Conservation (phyloP, 441 rosid genomes). For the Pelargonium cotyledonis region DNA sequence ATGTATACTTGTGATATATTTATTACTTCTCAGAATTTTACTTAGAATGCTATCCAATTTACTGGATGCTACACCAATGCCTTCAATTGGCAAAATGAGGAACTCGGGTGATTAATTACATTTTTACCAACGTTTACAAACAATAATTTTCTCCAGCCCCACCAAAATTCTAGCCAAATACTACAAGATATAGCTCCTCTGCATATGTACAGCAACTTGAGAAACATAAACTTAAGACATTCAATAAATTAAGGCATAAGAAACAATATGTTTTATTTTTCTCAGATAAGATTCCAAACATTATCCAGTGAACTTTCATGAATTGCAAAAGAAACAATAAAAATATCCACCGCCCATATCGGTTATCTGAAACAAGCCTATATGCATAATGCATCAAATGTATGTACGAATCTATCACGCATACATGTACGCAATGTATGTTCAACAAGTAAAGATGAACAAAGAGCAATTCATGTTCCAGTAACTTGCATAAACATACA, state of each 20-base stretch:
- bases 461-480: not conserved
- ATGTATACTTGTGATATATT: not conserved
- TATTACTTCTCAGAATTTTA: not conserved
- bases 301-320: too few relatives aligned
- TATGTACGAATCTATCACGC: not conserved
- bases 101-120: conserved; percentile 1
- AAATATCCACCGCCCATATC: not conserved
- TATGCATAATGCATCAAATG: not conserved
- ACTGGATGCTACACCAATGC: too few relatives aligned
- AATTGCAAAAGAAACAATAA: not conserved
- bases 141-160: not conserved
- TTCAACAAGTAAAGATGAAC: not conserved
- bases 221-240: not conserved
- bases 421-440: not conserved
- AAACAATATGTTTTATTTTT: not conserved
- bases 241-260: conserved; percentile 1
- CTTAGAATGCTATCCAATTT: not conserved
- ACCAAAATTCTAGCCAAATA: not conserved
- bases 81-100: not conserved
- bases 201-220: not conserved
- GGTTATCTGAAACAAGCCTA: not conserved
- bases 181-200: not conserved
- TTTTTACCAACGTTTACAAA: not conserved
- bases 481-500: not conserved
- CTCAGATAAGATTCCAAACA: not conserved